A percentile compares a stretch with the other conserved stretches of the same genome.
These are phyloP conservation scores for Pseudozyma sp. DNA, from an alignment of 1,284 basidiomycete species.

Conservation along the genomic window DNA sequence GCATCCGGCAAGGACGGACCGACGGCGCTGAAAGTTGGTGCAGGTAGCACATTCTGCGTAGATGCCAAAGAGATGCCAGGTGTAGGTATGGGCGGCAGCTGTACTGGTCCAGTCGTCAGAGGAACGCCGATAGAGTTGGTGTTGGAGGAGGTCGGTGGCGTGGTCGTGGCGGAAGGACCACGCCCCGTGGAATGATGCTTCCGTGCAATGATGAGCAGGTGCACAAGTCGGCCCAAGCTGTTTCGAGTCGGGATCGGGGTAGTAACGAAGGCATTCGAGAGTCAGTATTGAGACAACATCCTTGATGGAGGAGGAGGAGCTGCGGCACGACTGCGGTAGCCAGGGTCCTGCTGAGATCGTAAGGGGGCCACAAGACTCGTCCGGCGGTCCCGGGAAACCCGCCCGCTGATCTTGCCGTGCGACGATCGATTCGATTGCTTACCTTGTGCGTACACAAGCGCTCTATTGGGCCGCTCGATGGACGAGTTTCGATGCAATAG, in stretches of 20 bases:
- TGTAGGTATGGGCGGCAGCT: conserved; percentile 15
- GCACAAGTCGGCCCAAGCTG: conserved; percentile 35
- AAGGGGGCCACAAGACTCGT: background rate
- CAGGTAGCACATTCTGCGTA: conserved; percentile 13
- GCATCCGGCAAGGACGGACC: background rate
- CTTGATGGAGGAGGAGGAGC: background rate
- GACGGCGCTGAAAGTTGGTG: background rate
- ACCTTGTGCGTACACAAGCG: conserved; percentile 48
- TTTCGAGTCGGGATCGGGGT: background rate
- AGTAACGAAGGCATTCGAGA: background rate
- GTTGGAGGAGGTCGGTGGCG: conserved; percentile 22
- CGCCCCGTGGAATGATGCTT: conserved; percentile 40
- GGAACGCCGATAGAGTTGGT: background rate
- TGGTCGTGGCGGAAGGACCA: conserved; percentile 34
- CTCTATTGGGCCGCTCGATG: conserved; percentile 23
- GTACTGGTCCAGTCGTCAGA: conserved; percentile 1
- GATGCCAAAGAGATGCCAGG: conserved; percentile 2
- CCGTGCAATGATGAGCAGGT: conserved; percentile 45
- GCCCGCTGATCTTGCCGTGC: background rate
- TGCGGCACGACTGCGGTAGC: conserved; percentile 23
- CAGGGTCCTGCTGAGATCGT: conserved; percentile 3
- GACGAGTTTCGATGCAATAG: conserved; percentile 1
- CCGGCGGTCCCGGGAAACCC: too few species aligned
- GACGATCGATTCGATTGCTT: conserved; percentile 1
- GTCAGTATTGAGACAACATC: background rate